Evolutionary conservation across 2,329 filamentous ascomycete genomes (phyloP).

Genomic region (Periconia digitata): DNA sequence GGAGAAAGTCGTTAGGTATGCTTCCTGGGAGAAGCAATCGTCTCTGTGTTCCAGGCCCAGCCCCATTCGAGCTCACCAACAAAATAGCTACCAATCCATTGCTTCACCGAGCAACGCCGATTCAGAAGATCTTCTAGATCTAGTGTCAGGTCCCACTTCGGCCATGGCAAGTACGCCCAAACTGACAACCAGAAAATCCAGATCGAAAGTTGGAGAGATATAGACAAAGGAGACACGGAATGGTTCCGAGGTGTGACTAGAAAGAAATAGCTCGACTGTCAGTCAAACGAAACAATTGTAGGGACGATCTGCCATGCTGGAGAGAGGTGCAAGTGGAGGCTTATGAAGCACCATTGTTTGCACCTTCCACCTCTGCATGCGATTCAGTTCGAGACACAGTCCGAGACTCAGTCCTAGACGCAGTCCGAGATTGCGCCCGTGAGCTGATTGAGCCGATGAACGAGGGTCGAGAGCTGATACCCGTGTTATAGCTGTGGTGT

Average conservation of each 20-base stretch:
- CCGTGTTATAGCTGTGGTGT: constrained; percentile 28
- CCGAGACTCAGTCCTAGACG: too few relatives aligned
- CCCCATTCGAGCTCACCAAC: constrained; percentile 28
- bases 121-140: constrained; percentile 15
- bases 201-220: constrained; percentile 28
- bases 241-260: constrained; percentile 24
- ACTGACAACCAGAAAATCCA: constrained; percentile 27
- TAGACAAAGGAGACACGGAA: constrained; percentile 36
- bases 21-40: constrained; percentile 15
- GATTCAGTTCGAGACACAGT: too few relatives aligned
- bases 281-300: constrained; percentile 31
- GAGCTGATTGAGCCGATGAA: constrained; percentile 37
- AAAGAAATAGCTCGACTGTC: constrained; percentile 27
- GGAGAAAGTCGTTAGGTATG: constrained; percentile 23
- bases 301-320: constrained; percentile 13
- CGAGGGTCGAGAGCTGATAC: constrained; percentile 27
- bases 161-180: constrained; percentile 27
- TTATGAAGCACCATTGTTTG: constrained; percentile 31
- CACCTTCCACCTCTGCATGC: constrained; percentile 29
- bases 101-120: constrained; percentile 27
- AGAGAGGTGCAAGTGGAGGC: constrained; percentile 14
- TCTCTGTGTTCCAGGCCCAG: constrained; percentile 29
- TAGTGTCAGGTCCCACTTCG: constrained; percentile 13
- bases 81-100: constrained; percentile 17
- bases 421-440: constrained; percentile 33